A percentile compares a stretch with the other conserved stretches of the same genome.
These are phyloP conservation scores for Marasmius tenuissimus DNA, from an alignment of 1,284 basidiomycete genomes.

Conservation along the genomic window DNA sequence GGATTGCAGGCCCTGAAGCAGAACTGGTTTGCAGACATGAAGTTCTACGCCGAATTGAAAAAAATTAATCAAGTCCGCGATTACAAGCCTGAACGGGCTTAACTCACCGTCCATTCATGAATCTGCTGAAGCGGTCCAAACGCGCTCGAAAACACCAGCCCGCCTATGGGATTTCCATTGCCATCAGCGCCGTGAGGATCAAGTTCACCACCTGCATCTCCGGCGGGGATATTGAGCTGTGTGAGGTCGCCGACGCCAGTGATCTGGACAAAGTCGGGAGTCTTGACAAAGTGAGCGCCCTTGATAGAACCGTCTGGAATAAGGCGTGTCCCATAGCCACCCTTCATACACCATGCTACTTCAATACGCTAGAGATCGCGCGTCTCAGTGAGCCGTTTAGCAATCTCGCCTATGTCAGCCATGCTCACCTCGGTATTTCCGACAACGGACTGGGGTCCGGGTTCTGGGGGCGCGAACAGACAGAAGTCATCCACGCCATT, in stretches of 20 bases:
- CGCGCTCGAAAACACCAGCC: slow-evolving; percentile 70
- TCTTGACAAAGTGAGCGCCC: slow-evolving; percentile 70
- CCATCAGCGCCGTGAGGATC: slow-evolving; percentile 63
- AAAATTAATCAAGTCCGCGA: neutral
- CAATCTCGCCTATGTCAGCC: slow-evolving; percentile 4
- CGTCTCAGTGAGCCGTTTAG: neutral
- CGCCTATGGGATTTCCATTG: slow-evolving; percentile 67
- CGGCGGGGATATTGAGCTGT: slow-evolving; percentile 59
- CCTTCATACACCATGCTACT: slow-evolving; percentile 70
- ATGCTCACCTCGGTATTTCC: slow-evolving; percentile 54
- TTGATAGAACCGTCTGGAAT: slow-evolving; percentile 76
- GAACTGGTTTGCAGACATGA: slow-evolving; percentile 59
- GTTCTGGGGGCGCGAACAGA: slow-evolving; percentile 53
- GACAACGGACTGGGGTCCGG: slow-evolving; percentile 52
- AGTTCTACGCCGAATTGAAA: slow-evolving; percentile 37
- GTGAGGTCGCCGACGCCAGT: slow-evolving; percentile 70
- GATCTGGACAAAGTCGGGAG: slow-evolving; percentile 71
- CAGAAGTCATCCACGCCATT: slow-evolving; percentile 67
- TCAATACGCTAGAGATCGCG: slow-evolving; percentile 47
- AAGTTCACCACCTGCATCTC: slow-evolving; percentile 64
- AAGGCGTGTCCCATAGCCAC: slow-evolving; percentile 65
- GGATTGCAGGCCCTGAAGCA: slow-evolving; percentile 73
- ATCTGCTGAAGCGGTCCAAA: slow-evolving; percentile 61
- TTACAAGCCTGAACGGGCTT: neutral
- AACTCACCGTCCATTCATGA: slow-evolving; percentile 64